Evolutionary conservation across 345 rosid genomes (phyloP).

Genomic region (Hibiscus trionum): DNA sequence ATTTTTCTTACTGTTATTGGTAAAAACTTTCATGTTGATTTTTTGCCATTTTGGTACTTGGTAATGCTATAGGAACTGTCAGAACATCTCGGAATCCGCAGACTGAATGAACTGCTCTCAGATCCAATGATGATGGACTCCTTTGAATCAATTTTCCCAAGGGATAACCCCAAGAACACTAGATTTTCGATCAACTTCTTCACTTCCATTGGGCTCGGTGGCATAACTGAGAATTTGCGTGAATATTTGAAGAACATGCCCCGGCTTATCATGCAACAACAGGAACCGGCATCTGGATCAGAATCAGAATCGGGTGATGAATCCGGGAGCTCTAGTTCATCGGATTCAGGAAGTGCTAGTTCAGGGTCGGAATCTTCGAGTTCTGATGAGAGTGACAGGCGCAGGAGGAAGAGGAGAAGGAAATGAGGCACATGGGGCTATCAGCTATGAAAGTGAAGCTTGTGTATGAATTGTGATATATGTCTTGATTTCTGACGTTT

Average conservation of each 20-base stretch:
- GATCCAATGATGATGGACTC: constrained; percentile 70
- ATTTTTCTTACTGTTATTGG: neutral
- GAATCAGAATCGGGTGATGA: constrained; percentile 28
- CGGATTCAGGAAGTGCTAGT: neutral
- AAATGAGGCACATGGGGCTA: neutral
- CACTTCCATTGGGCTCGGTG: constrained; percentile 96
- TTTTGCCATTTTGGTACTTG: neutral
- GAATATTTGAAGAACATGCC: constrained; percentile 97
- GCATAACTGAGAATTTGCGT: constrained; percentile 82
- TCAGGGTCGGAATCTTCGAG: constrained; percentile 18
- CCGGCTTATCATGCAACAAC: constrained; percentile 85
- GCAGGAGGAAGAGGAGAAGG: constrained; percentile 29
- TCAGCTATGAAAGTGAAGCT: neutral
- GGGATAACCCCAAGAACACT: constrained; percentile 89
- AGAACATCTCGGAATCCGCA: constrained; percentile 81
- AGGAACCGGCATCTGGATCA: constrained; percentile 34
- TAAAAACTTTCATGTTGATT: neutral
- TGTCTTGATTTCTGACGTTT: neutral
- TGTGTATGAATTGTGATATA: neutral
- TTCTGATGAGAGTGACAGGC: constrained; percentile 31
- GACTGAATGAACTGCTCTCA: constrained; percentile 67
- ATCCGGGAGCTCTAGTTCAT: constrained; percentile 24
- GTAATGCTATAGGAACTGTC: constrained; percentile 66
- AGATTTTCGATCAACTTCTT: constrained; percentile 83
- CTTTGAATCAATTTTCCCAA: constrained; percentile 77